Evolutionary conservation across 192 early-diverging fungal species (phyloP).

Genomic region (Linnemannia hyalina): DNA sequence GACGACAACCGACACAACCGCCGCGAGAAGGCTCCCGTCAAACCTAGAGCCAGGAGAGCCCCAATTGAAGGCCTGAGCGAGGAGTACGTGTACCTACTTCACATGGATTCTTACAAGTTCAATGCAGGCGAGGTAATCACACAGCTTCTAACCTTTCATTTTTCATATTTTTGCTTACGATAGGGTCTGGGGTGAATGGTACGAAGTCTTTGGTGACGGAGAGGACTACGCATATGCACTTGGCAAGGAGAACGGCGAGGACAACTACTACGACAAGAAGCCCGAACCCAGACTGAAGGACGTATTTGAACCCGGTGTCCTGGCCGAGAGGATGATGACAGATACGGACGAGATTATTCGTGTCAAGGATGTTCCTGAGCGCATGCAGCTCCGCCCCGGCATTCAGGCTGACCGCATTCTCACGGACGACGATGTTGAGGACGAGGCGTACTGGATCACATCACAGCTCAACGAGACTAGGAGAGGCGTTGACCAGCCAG

Average conservation of each 20-base stretch:
- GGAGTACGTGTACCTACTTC: conserved; percentile 58
- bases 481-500: conserved; percentile 32
- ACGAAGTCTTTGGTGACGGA: conserved; percentile 94
- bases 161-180: background rate
- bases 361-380: conserved; percentile 90
- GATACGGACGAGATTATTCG: conserved; percentile 93
- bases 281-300: conserved; percentile 72
- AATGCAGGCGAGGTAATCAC: background rate
- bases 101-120: conserved; percentile 16
- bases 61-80: conserved; percentile 70
- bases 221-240: conserved; percentile 87
- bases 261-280: conserved; percentile 57
- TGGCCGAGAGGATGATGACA: conserved; percentile 92
- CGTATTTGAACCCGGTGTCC: conserved; percentile 85
- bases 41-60: conserved; percentile 60
- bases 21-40: conserved; percentile 47
- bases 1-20: conserved; percentile 42
- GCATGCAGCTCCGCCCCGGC: conserved; percentile 83
- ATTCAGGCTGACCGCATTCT: conserved; percentile 53
- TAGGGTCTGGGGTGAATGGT: conserved; percentile 81
- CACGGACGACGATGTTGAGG: conserved; percentile 72
- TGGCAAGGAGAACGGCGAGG: conserved; percentile 49
- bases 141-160: background rate
- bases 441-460: conserved; percentile 74
- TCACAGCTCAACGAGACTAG: conserved; percentile 38